phyloP scores from a whole-genome alignment of 495 filamentous ascomycete species.

The Penicillium samsonianum region DNA sequence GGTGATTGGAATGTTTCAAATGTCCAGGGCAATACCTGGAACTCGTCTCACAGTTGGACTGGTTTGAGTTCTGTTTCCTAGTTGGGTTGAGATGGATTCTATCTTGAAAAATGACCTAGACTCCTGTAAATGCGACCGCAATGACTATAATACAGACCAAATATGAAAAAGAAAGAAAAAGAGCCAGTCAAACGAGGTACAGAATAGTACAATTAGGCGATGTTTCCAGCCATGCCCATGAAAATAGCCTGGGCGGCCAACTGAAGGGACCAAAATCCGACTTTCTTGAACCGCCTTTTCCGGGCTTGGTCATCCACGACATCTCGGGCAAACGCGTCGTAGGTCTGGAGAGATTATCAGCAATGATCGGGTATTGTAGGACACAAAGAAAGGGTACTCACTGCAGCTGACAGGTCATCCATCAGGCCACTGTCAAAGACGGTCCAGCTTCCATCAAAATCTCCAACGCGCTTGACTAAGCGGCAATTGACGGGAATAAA shows the following conservation, averaged over 20 bases:
- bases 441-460: constrained; percentile 97
- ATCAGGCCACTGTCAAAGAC: constrained; percentile 91
- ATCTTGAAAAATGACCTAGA: constrained; percentile 12
- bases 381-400: constrained; percentile 33
- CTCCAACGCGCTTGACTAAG: constrained; percentile 79
- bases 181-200: constrained; percentile 13
- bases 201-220: constrained; percentile 57
- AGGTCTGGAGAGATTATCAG: constrained; percentile 56
- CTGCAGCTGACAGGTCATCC: constrained; percentile 91
- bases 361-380: background rate
- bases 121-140: constrained; percentile 20
- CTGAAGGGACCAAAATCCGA: constrained; percentile 93
- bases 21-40: background rate
- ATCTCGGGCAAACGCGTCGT: constrained; percentile 86
- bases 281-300: constrained; percentile 87
- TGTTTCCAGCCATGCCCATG: constrained; percentile 88
- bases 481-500: constrained; percentile 96
- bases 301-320: constrained; percentile 83
- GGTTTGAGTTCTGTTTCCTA: background rate
- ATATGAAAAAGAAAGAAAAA: constrained; percentile 13
- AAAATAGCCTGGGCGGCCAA: constrained; percentile 91
- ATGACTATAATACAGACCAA: constrained; percentile 23
- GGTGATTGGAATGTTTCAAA: background rate
- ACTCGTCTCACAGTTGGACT: background rate
- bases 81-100: background rate